A percentile compares a stretch with the other conserved stretches of the same genome.
Conservation (phyloP, 1,284 basidiomycete genomes). For the Rhodotorula mucilaginosa region DNA sequence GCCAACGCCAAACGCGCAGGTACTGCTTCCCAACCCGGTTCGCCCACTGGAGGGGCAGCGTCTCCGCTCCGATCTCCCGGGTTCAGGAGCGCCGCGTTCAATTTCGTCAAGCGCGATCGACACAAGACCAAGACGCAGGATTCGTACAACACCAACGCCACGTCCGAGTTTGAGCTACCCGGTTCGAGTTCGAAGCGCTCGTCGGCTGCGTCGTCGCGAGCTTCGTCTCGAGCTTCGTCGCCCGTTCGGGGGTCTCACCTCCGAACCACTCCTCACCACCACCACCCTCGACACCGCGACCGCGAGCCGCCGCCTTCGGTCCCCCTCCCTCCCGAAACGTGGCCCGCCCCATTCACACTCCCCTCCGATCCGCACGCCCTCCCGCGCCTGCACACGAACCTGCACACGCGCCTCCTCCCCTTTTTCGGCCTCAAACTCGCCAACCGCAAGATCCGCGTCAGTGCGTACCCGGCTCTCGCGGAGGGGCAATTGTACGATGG, state of each 20-base stretch:
- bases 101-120: slow-evolving; percentile 5
- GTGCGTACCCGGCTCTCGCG: slow-evolving; percentile 24
- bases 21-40: slow-evolving; percentile 3
- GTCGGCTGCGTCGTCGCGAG: slow-evolving; percentile 10
- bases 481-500: slow-evolving; percentile 18
- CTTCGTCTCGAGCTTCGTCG: slow-evolving; percentile 21
- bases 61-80: slow-evolving; percentile 9
- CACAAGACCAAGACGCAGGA: not conserved
- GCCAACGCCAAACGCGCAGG: not conserved
- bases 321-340: slow-evolving; percentile 13
- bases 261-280: slow-evolving; percentile 1
- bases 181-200: not conserved
- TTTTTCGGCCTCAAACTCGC: slow-evolving; percentile 43
- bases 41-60: slow-evolving; percentile 1
- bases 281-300: not conserved
- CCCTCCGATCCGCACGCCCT: slow-evolving; percentile 6
- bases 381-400: slow-evolving; percentile 39
- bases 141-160: no score
- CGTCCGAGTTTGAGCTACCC: no score
- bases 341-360: slow-evolving; percentile 28
- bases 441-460: slow-evolving; percentile 37
- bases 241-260: not conserved
- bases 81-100: not conserved
- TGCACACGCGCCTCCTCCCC: slow-evolving; percentile 40
- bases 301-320: not conserved